Percentiles rank a stretch among this genome's conserved stretches.
These are phyloP conservation scores for Tetracentron sinense DNA, from an alignment of 164 flowering plant species.

Conservation along the genomic window DNA sequence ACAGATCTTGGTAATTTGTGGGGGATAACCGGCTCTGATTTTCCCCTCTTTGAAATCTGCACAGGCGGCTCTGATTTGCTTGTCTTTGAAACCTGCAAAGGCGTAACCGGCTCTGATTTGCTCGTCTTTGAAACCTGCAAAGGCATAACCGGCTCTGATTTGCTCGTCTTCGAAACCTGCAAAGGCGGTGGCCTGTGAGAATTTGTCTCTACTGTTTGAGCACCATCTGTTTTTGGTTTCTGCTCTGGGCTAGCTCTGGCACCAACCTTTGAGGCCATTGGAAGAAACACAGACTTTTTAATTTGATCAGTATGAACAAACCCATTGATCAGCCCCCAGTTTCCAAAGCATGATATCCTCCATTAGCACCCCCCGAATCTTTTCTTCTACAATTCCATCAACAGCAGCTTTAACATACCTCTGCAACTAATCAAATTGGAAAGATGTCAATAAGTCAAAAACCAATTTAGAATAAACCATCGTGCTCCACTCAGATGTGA, in stretches of 20 bases:
- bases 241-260: conserved; percentile 33
- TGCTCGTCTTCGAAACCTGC: conserved; percentile 26
- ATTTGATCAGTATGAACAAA: conserved; percentile 14
- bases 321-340: conserved; percentile 24
- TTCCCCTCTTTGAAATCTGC: too few relatives aligned
- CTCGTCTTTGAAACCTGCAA: too few relatives aligned
- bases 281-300: conserved; percentile 6
- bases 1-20: conserved; percentile 18
- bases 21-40: too few relatives aligned
- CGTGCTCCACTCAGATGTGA: too few relatives aligned
- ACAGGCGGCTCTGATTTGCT: conserved; percentile 35
- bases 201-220: conserved; percentile 30
- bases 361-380: background rate
- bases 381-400: conserved; percentile 14
- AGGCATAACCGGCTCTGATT: conserved; percentile 31
- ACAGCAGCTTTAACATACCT: conserved; percentile 2
- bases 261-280: conserved; percentile 56
- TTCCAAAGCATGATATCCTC: conserved; percentile 10
- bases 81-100: conserved; percentile 26
- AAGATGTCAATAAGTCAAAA: too few relatives aligned
- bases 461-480: too few relatives aligned
- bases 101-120: too few relatives aligned
- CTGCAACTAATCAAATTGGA: conserved; percentile 23
- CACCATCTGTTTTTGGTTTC: conserved; percentile 25
- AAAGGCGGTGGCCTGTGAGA: conserved; percentile 28